Base-by-base conservation (phyloP, 73 alveolate species). In the Paramecium pentaurelia region DNA sequence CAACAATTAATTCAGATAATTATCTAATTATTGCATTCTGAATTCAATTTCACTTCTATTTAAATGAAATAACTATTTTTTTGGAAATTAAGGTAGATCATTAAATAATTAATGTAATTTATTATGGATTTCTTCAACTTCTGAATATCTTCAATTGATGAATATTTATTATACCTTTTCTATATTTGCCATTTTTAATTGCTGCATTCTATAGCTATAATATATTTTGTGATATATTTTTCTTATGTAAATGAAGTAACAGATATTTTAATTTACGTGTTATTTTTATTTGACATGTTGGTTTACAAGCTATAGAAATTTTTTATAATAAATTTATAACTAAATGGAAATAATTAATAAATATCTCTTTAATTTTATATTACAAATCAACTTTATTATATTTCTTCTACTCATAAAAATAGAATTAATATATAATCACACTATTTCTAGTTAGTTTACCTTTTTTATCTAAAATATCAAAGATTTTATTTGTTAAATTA, bases 11-110 rank as follows among this genome's bases (percentile, higher is more conserved):
- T 71, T 89, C 42, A 89, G 54, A 73, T 89, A 89, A 70, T 89
- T 54, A 27, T 89, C 71, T 40, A 89, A 60, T 10, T 85, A 73
- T 71, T 71, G 7, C 54, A 37, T 70, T 71, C 94, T 68, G 51
- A 42, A 42, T 37, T 89, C 94, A 30, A 89, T 60, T 44, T 89
- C 94, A 40, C 71, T 77, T 77, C 58, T 12, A 77, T 49, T 89
- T 49, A 32, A 40, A 45, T 22, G 94, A 71, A 45, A 47, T 25
- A 49, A 3, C n/a, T 42, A 42, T 51, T 89, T 89, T 42, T 83
- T 83, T 25, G 94, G 94, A n/a, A 89, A 47, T 22, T 71, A 47
- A 0, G 94, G 94, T 25, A 89, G 71, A 71, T 89, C 58, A 32
- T 77, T 44, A 71, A 45, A 89, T 14, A 89, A 36, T 83, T 89